These are phyloP conservation scores for Apiospora kogelbergensis DNA, from an alignment of 2,329 filamentous ascomycete genomes.

Conservation along the genomic window DNA sequence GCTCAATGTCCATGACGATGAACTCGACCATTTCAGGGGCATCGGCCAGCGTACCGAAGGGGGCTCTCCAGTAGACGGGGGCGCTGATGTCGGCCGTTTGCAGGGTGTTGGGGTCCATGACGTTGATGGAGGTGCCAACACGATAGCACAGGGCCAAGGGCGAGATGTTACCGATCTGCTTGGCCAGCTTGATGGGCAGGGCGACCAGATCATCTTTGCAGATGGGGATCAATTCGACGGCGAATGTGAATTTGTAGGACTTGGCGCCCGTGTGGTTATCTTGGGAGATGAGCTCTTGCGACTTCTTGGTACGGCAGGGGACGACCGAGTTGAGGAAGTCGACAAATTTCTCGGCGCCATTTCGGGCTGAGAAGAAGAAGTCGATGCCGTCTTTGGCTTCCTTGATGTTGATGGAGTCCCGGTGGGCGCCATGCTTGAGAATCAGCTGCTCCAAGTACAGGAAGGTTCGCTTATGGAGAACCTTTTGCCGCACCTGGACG, in stretches of 20 bases:
- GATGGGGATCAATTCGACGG: slow-evolving; percentile 85
- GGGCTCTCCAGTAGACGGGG: slow-evolving; percentile 85
- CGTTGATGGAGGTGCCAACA: slow-evolving; percentile 84
- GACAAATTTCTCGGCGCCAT: slow-evolving; percentile 88
- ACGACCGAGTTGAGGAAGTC: slow-evolving; percentile 85
- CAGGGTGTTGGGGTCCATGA: slow-evolving; percentile 87
- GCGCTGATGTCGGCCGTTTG: slow-evolving; percentile 85
- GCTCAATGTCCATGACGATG: slow-evolving; percentile 91
- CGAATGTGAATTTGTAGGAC: slow-evolving; percentile 94
- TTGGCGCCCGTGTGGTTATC: slow-evolving; percentile 89
- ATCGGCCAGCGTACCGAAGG: slow-evolving; percentile 82
- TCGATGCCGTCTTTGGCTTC: slow-evolving; percentile 95
- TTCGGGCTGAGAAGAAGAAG: slow-evolving; percentile 88
- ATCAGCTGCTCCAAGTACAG: slow-evolving; percentile 86
- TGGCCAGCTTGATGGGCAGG: slow-evolving; percentile 84
- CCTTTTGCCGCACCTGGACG: slow-evolving; percentile 95
- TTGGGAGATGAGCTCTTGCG: slow-evolving; percentile 90
- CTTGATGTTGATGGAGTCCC: slow-evolving; percentile 96
- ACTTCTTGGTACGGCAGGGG: slow-evolving; percentile 77
- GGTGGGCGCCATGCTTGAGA: slow-evolving; percentile 87
- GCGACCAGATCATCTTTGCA: slow-evolving; percentile 98
- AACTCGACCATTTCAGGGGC: slow-evolving; percentile 87
- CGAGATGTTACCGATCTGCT: slow-evolving; percentile 82
- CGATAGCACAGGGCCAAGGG: slow-evolving; percentile 84
- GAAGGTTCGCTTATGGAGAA: slow-evolving; percentile 83